Conservation (phyloP, 192 early-diverging fungal species). For the Mortierella alpina region DNA sequence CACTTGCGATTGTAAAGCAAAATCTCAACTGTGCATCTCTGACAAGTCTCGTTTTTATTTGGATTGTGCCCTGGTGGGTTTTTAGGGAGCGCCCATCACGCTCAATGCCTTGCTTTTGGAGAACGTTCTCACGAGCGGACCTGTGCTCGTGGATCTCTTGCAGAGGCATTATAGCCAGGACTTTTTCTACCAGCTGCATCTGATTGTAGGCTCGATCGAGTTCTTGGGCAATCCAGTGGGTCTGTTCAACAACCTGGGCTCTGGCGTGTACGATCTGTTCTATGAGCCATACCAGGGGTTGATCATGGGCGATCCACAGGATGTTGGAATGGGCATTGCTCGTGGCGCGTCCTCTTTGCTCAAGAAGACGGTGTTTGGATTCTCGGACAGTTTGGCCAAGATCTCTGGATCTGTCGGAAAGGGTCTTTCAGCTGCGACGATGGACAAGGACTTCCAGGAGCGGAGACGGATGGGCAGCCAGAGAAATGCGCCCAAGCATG, state of each 20-base stretch:
- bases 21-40: no score
- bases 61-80: neutral
- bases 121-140: conserved; percentile 85
- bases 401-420: conserved; percentile 97
- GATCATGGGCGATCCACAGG: conserved; percentile 95
- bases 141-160: conserved; percentile 82
- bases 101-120: conserved; percentile 90
- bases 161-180: conserved; percentile 91
- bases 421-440: conserved; percentile 92
- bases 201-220: conserved; percentile 94
- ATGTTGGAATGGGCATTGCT: conserved; percentile 92
- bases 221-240: conserved; percentile 98
- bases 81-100: conserved; percentile 84
- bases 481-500: conserved; percentile 91
- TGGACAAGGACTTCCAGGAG: conserved; percentile 93
- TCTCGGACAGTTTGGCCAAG: conserved; percentile 94
- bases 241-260: conserved; percentile 94
- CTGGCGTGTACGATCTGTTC: conserved; percentile 95
- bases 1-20: no score
- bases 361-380: conserved; percentile 96
- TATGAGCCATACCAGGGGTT: conserved; percentile 98
- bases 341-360: conserved; percentile 82
- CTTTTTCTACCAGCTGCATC: conserved; percentile 86
- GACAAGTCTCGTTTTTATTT: neutral
- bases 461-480: conserved; percentile 80